Percentiles rank a stretch among this genome's conserved stretches.
Evolutionary conservation across 2,329 filamentous ascomycete genomes (phyloP).

Genomic region (Penicillium occitanis): DNA sequence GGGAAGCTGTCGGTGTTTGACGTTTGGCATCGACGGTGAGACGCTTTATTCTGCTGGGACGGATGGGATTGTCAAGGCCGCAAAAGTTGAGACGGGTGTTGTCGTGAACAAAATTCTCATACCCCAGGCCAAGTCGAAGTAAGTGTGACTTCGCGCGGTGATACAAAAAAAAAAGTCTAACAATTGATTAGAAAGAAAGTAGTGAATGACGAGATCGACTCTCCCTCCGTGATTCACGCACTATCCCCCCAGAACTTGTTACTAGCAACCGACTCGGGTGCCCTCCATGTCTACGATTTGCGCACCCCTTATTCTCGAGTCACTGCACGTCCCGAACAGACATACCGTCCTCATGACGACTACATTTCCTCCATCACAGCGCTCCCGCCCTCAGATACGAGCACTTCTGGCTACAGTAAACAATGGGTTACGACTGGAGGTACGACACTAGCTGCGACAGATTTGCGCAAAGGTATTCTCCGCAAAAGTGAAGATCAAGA

Average conservation of each 20-base stretch:
- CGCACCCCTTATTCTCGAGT: conserved; percentile 59
- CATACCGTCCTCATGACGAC: conserved; percentile 84
- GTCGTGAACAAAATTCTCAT: conserved; percentile 82
- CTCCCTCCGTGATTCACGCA: conserved; percentile 58
- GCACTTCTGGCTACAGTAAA: conserved; percentile 85
- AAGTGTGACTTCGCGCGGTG: conserved; percentile 25
- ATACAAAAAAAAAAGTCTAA: not conserved
- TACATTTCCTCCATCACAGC: conserved; percentile 87
- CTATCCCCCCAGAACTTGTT: conserved; percentile 86
- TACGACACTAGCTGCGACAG: conserved; percentile 85
- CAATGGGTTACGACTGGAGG: conserved; percentile 95
- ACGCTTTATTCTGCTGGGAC: conserved; percentile 62
- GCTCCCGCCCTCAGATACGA: conserved; percentile 74
- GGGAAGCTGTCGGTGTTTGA: conserved; percentile 82
- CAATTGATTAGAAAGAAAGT: conserved; percentile 14
- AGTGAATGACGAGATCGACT: conserved; percentile 62
- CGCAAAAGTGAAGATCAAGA: conserved; percentile 92
- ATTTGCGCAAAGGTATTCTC: conserved; percentile 80
- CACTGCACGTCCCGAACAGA: conserved; percentile 68
- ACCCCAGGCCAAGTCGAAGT: conserved; percentile 53
- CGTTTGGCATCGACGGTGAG: conserved; percentile 75
- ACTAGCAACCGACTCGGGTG: conserved; percentile 85
- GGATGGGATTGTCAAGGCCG: conserved; percentile 64
- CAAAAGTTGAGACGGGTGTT: conserved; percentile 58
- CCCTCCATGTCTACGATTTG: conserved; percentile 83